phyloP scores from a whole-genome alignment of 192 early-diverging fungal genomes.

The Rhizoclosmatium sp. region DNA sequence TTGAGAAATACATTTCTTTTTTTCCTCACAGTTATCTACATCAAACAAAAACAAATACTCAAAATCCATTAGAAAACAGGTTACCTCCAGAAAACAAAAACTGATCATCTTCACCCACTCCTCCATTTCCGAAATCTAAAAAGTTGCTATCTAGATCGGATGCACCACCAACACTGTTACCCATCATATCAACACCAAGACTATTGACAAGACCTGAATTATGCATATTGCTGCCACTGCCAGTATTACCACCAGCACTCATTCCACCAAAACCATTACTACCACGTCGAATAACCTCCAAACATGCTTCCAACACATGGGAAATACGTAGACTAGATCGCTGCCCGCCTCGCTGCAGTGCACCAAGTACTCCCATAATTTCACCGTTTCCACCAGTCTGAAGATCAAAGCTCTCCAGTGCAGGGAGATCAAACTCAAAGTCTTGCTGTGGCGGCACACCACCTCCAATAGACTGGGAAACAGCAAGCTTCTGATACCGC shows the following conservation, averaged over 20 bases:
- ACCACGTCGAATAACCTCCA: background rate
- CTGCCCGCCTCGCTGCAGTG: background rate
- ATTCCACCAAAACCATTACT: background rate
- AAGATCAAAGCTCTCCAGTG: slow-evolving; percentile 11
- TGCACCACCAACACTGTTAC: background rate
- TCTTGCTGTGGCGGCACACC: background rate
- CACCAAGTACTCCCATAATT: background rate
- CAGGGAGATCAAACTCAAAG: background rate
- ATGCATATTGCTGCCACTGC: background rate
- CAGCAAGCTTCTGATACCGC: slow-evolving; percentile 19
- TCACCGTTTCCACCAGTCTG: background rate
- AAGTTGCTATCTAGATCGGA: background rate
- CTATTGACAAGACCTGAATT: background rate
- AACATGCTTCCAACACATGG: background rate
- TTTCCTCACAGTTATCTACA: no score
- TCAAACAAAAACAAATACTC: no score
- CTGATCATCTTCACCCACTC: background rate
- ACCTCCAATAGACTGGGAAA: background rate
- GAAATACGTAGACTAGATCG: background rate
- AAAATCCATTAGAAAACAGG: no score
- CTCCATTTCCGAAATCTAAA: background rate
- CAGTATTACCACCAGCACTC: background rate
- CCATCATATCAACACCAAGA: background rate
- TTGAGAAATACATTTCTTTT: no score
- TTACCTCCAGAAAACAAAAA: no score